Percentiles rank a stretch among this genome's conserved stretches.
Conservation (phyloP, 805 yeast species). For the Candida parachauliodes region DNA sequence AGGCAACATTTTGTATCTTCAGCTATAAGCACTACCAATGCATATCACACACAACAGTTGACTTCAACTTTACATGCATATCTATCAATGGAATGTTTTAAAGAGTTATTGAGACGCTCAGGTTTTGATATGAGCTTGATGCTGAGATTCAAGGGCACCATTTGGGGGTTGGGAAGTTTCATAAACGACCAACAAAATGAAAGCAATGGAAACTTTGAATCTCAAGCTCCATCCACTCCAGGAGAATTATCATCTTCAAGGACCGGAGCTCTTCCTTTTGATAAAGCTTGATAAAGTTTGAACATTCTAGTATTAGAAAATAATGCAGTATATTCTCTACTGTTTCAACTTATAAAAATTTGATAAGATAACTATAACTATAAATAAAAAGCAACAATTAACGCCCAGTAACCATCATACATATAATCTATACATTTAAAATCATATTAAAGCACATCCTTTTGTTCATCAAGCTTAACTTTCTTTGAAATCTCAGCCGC, state of each 20-base stretch:
- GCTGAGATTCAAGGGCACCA: slow-evolving; percentile 43
- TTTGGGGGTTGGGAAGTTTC: slow-evolving; percentile 48
- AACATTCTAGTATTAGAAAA: too few relatives aligned
- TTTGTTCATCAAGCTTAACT: too few relatives aligned
- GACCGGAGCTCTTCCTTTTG: slow-evolving; percentile 26
- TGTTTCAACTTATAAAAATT: too few relatives aligned
- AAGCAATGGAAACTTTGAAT: slow-evolving; percentile 5
- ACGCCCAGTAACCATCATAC: too few relatives aligned
- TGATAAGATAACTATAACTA: too few relatives aligned
- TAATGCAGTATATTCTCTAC: too few relatives aligned
- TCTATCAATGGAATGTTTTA: slow-evolving; percentile 61
- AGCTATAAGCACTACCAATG: slow-evolving; percentile 13
- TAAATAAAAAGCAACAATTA: too few relatives aligned
- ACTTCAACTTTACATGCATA: slow-evolving; percentile 59
- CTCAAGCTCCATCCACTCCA: slow-evolving; percentile 23
- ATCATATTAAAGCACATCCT: too few relatives aligned
- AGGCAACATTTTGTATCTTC: slow-evolving; percentile 32
- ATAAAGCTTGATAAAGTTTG: slow-evolving; percentile 18
- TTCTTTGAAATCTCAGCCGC: slow-evolving; percentile 13
- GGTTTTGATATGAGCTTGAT: slow-evolving; percentile 19
- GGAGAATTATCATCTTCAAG: slow-evolving; percentile 13
- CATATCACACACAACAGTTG: slow-evolving; percentile 32
- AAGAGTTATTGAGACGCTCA: slow-evolving; percentile 44
- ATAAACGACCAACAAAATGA: slow-evolving; percentile 12
- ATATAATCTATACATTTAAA: too few relatives aligned